Base-by-base conservation (phyloP, 108 stramenopile species). In the Cyclotella atomus region DNA sequence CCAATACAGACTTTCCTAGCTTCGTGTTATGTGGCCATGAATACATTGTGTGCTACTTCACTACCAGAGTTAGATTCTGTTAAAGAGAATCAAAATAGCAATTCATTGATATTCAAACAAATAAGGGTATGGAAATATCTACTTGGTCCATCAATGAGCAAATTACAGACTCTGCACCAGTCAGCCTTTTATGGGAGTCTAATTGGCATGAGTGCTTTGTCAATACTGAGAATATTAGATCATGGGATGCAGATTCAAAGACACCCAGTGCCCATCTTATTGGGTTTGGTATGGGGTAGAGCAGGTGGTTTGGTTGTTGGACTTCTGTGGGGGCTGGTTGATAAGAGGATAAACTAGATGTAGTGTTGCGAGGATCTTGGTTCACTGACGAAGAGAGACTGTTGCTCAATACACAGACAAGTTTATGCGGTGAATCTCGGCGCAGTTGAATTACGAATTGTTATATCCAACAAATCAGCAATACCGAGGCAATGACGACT, bases 211-310 rank as follows among this genome's bases (percentile, higher is more conserved):
- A 34, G 43, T 5, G 15, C 30, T 8, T 56, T 25, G 34, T 36
- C 70, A 17, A 82, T 92, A 14, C 50, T 89, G 50, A 60, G 68
- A 6, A 62, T 92, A 0, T 59, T 89, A 23, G 89, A 89, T 68
- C 81, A 81, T 36, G 91, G 89, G 21, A 66, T 73, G 60, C 91
- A 92, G 67, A 76, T 84, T 45, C 89, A 89, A 66, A 82, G 91
- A 45, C 88, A 88, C 83, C 91, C 91, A 7, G 20, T 88, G 16
- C 91, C 88, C 28, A 72, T 87, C 34, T 45, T 89, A 1, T 17
- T 87, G 17, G 90, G 90, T 35, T 77, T 74, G 17, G 84, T 84
- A 23, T 83, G 68, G 59, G 91, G 91, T 4, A 57, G 57, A 23
- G 50, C 34, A 38, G 54, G 21, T 29, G 80, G 80, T 25, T 35